Evolutionary conservation across 2,329 filamentous ascomycete species (phyloP), one percentile per base, ranked within the genome.

Genomic region (Pestalotiopsis sp.): DNA sequence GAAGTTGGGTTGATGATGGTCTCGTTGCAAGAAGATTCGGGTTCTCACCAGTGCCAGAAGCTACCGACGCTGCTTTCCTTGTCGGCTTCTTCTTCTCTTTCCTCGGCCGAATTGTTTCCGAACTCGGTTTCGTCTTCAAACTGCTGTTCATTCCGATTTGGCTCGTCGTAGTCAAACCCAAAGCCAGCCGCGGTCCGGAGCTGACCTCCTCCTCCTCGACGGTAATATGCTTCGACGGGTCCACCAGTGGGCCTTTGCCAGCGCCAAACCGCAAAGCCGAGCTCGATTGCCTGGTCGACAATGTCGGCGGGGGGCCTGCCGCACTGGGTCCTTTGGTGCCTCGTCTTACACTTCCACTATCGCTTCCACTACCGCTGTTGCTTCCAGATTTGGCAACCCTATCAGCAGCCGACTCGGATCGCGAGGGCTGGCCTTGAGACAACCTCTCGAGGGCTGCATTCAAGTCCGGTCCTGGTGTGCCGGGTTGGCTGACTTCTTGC

Each of bases 121-220:
- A 93, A 80, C 95, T 98, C 7, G 92, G 91, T 79, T 97, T 97
- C 68, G 93, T 88, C 74, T 94, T 91, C 59, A 99, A 83, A 72
- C 92, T 97, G 58, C 92, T 91, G 74, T 86, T 90, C 31, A 36
- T 36, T 36, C 83, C 81, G 58, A 92, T 91, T 68, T 89, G 88
- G 20, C 87, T 85, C 23, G 90, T 90, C n/a, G 86, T 85, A 49
- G 88, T 88, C 41, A 86, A 82, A 6, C 91, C 90, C 36, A 97
- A 85, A 11, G 92, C 90, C 36, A 95, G 88, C 76, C 97, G 95
- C 12, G 95, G 94, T 67, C 98, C 92, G 3, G 95, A 97, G 58
- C 90, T 92, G 49, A 99, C 96, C 0, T 95, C 97, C 80, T 99
- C 96, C 0, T 96, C 98, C 82, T 99, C 96, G 14, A 98, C 95